Conservation (phyloP, 768 basidiomycete genomes). For the Mycena galericulata region DNA sequence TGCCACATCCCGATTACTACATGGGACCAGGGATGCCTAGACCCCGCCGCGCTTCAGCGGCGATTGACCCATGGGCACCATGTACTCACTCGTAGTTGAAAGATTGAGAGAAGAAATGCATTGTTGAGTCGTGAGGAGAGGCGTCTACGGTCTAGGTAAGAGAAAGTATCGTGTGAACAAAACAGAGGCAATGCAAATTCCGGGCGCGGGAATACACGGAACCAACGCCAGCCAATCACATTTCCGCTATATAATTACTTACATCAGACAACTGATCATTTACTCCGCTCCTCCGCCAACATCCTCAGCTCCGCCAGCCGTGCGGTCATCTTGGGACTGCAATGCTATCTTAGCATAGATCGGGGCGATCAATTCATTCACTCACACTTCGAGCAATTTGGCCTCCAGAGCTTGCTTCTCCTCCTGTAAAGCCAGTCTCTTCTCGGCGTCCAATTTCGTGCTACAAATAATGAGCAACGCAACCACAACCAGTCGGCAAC, state of each 20-base stretch:
- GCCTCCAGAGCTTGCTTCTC: constrained; percentile 92
- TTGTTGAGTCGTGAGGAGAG: constrained; percentile 51
- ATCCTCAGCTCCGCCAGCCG: constrained; percentile 75
- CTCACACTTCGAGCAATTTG: constrained; percentile 89
- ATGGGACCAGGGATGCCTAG: constrained; percentile 90
- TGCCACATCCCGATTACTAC: constrained; percentile 95
- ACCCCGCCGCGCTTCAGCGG: constrained; percentile 15
- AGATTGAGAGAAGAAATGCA: constrained; percentile 91
- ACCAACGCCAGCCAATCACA: constrained; percentile 2
- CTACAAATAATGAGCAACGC: constrained; percentile 51
- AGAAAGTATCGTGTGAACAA: constrained; percentile 19
- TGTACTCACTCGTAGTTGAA: constrained; percentile 84
- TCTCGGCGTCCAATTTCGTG: constrained; percentile 90
- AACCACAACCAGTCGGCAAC: constrained; percentile 43
- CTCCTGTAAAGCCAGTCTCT: constrained; percentile 89
- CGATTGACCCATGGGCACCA: constrained; percentile 20
- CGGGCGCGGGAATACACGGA: not conserved
- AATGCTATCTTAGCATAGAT: constrained; percentile 19
- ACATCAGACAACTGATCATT: no score
- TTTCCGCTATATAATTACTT: no score
- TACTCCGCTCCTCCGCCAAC: constrained; percentile 40
- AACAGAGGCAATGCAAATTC: not conserved
- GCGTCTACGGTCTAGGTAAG: not conserved
- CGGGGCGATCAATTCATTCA: constrained; percentile 28
- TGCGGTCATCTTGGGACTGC: constrained; percentile 84